phyloP scores from a whole-genome alignment of 2,329 filamentous ascomycete genomes.

The Boeremia exigua region DNA sequence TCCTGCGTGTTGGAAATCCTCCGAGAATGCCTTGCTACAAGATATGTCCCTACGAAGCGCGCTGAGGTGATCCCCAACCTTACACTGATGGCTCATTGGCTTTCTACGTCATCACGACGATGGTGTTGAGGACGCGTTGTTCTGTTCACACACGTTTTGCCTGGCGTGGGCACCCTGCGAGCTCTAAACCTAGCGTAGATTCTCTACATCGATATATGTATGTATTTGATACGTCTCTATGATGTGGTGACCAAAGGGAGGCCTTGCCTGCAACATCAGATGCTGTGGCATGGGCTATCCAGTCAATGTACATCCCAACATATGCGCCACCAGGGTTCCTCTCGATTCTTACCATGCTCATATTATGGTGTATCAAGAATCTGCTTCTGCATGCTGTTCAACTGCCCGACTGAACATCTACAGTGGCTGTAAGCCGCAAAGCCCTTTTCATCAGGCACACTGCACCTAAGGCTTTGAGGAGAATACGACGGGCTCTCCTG shows the following conservation, averaged over 20 bases:
- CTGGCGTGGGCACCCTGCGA: no score
- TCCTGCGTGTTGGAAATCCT: background rate
- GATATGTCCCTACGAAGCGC: background rate
- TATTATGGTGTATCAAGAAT: slow-evolving; percentile 50
- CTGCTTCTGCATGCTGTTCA: slow-evolving; percentile 63
- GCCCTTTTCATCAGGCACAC: slow-evolving; percentile 62
- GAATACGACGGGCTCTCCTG: slow-evolving; percentile 61
- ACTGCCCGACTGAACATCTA: slow-evolving; percentile 61
- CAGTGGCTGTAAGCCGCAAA: slow-evolving; percentile 65
- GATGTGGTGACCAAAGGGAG: background rate
- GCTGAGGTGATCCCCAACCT: background rate
- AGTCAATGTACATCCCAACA: slow-evolving; percentile 45
- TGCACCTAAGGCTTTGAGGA: slow-evolving; percentile 63
- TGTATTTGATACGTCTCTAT: background rate
- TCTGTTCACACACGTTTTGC: no score
- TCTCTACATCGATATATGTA: background rate
- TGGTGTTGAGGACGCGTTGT: slow-evolving; percentile 4
- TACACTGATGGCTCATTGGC: background rate
- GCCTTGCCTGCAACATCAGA: no score
- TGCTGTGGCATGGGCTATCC: slow-evolving; percentile 36
- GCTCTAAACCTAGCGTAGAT: background rate
- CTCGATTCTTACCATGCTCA: slow-evolving; percentile 43
- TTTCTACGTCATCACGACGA: slow-evolving; percentile 4
- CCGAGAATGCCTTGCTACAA: background rate
- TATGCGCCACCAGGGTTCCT: slow-evolving; percentile 41